Conservation (phyloP, 495 filamentous ascomycete species). For the Chaetomidium leptoderma region DNA sequence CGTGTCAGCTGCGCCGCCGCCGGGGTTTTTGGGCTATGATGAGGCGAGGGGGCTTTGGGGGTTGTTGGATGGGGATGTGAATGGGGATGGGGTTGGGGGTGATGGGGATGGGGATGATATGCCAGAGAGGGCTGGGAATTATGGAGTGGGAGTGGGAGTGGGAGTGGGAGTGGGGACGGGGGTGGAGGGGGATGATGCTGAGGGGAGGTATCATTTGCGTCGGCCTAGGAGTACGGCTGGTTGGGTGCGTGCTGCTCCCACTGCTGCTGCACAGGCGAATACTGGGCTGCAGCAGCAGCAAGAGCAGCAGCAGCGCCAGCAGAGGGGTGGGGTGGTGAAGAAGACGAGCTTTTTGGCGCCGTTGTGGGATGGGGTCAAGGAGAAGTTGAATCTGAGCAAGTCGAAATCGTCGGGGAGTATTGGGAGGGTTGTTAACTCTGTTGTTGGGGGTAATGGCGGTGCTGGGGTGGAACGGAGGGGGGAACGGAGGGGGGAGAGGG, state of each 20-base stretch:
- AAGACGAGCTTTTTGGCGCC: slow-evolving; percentile 29
- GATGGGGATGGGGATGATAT: background rate
- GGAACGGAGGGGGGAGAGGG: slow-evolving; percentile 6
- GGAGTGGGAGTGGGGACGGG: background rate
- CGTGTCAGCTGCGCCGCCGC: slow-evolving; percentile 62
- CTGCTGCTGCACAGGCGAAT: background rate
- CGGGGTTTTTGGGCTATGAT: slow-evolving; percentile 53
- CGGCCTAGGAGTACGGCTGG: slow-evolving; percentile 7
- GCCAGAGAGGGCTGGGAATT: no score
- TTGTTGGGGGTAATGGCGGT: background rate
- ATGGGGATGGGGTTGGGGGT: background rate
- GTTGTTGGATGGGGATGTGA: background rate
- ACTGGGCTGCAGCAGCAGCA: background rate
- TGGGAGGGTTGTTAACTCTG: slow-evolving; percentile 9
- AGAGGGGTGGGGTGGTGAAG: slow-evolving; percentile 6
- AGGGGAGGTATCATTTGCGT: slow-evolving; percentile 5
- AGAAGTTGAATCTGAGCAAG: slow-evolving; percentile 26
- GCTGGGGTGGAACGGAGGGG: no score
- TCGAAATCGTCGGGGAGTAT: slow-evolving; percentile 27
- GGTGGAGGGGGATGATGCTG: background rate
- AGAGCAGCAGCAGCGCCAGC: slow-evolving; percentile 6
- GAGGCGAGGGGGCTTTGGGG: background rate
- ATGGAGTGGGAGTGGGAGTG: background rate
- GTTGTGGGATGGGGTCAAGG: slow-evolving; percentile 34
- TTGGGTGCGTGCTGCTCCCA: background rate